Conservation (phyloP, 2,329 filamentous ascomycete species). For the Verticillium dahliae region DNA sequence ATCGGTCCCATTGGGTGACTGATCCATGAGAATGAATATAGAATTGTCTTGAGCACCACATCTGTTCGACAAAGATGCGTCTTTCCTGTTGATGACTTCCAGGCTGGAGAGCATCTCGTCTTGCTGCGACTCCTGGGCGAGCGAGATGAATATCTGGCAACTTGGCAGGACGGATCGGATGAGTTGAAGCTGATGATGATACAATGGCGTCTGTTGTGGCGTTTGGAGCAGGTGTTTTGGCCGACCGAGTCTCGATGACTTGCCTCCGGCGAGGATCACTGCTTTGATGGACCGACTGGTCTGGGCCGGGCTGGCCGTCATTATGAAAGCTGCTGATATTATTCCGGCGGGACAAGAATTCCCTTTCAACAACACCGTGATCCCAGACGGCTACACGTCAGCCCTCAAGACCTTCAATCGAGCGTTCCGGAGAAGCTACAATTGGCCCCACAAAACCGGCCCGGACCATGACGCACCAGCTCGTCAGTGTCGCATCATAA, state of each 20-base stretch:
- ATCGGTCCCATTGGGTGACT: not conserved
- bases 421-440: too few species aligned
- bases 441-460: too few species aligned
- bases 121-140: conserved; percentile 10
- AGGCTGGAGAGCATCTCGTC: conserved; percentile 3
- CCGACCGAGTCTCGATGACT: conserved; percentile 21
- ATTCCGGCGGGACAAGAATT: too few species aligned
- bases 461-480: too few species aligned
- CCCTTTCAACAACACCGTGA: too few species aligned
- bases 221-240: conserved; percentile 24
- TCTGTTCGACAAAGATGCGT: not conserved
- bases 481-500: too few species aligned
- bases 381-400: too few species aligned
- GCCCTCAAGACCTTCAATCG: too few species aligned
- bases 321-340: too few species aligned
- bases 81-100: conserved; percentile 1
- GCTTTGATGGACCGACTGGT: conserved; percentile 10
- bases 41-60: too few species aligned
- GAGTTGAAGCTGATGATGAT: conserved; percentile 17
- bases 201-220: conserved; percentile 17
- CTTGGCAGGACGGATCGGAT: conserved; percentile 17
- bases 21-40: too few species aligned
- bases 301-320: too few species aligned
- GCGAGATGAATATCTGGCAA: conserved; percentile 18
- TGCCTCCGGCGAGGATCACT: conserved; percentile 23